Percentiles rank a stretch among this genome's conserved stretches.
Evolutionary conservation across 192 early-diverging fungal genomes (phyloP).

Genomic region (Coemansia furcata): DNA sequence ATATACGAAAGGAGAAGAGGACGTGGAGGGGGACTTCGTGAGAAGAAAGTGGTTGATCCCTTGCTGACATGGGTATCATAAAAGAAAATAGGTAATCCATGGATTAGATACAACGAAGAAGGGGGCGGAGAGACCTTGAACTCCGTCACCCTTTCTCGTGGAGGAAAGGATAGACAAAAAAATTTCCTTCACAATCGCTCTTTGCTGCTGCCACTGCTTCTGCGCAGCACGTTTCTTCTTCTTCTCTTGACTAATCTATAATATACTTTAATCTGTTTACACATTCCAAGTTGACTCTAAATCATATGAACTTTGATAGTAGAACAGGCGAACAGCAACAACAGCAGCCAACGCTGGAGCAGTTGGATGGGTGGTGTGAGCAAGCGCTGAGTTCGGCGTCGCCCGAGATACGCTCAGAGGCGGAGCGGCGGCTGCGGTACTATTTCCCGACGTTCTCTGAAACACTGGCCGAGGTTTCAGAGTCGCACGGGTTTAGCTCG

Average conservation of each 20-base stretch:
- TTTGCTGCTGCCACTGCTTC: not conserved
- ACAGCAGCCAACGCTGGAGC: conserved; percentile 47
- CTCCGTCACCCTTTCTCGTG: too few relatives aligned
- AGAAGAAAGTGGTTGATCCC: not conserved
- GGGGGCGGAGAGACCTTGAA: too few relatives aligned
- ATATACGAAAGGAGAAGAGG: not conserved
- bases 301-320: conserved; percentile 9
- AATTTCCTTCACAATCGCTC: too few relatives aligned
- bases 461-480: conserved; percentile 36
- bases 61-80: too few relatives aligned
- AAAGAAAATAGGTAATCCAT: too few relatives aligned
- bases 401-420: conserved; percentile 59
- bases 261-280: not conserved
- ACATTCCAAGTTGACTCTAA: not conserved
- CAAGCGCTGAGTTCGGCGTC: conserved; percentile 64
- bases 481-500: conserved; percentile 32
- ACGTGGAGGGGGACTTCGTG: not conserved
- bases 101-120: too few relatives aligned
- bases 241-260: not conserved
- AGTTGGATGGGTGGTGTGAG: conserved; percentile 57
- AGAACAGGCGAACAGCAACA: not conserved
- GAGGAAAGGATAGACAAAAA: too few relatives aligned
- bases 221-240: not conserved
- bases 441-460: conserved; percentile 85
- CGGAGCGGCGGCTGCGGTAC: conserved; percentile 70